Evolutionary conservation across 2,329 filamentous ascomycete species (phyloP).

Genomic region (Lasiodiplodia gonubiensis): DNA sequence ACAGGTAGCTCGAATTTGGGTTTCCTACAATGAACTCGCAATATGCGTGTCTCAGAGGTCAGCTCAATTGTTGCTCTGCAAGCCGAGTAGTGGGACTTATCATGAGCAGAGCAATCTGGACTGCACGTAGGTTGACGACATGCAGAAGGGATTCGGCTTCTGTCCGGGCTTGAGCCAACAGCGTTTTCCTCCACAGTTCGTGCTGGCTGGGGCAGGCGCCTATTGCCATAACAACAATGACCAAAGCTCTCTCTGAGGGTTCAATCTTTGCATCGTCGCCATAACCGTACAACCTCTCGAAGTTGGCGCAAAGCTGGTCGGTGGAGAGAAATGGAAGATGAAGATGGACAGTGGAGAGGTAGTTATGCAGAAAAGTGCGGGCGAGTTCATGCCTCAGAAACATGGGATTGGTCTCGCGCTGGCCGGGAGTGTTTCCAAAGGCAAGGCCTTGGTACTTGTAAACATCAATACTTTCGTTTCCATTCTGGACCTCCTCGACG

Average conservation of each 20-base stretch:
- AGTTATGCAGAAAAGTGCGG: slow-evolving; percentile 27
- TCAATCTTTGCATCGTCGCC: slow-evolving; percentile 24
- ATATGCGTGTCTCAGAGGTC: slow-evolving; percentile 3
- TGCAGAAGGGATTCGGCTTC: slow-evolving; percentile 23
- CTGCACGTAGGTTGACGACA: slow-evolving; percentile 23
- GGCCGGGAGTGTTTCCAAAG: slow-evolving; percentile 20
- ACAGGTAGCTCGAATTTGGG: slow-evolving; percentile 25
- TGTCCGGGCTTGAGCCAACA: slow-evolving; percentile 16
- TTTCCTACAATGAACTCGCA: slow-evolving; percentile 27
- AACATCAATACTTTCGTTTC: slow-evolving; percentile 26
- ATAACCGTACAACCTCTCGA: slow-evolving; percentile 27
- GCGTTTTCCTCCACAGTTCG: slow-evolving; percentile 16
- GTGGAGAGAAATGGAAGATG: slow-evolving; percentile 20
- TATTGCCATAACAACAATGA: slow-evolving; percentile 27
- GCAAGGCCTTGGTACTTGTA: slow-evolving; percentile 30
- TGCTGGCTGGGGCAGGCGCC: slow-evolving; percentile 23
- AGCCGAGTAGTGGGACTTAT: slow-evolving; percentile 8
- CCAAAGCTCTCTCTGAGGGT: slow-evolving; percentile 21
- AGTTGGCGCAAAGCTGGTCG: slow-evolving; percentile 21
- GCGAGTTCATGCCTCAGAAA: slow-evolving; percentile 27
- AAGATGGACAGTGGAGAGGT: slow-evolving; percentile 6
- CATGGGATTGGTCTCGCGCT: slow-evolving; percentile 26
- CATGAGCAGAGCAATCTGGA: slow-evolving; percentile 25
- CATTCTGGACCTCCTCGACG: slow-evolving; percentile 27
- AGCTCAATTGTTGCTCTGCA: background rate